These are phyloP conservation scores for Chytriomyces hyalinus DNA, from an alignment of 192 early-diverging fungal genomes.

Conservation along the genomic window DNA sequence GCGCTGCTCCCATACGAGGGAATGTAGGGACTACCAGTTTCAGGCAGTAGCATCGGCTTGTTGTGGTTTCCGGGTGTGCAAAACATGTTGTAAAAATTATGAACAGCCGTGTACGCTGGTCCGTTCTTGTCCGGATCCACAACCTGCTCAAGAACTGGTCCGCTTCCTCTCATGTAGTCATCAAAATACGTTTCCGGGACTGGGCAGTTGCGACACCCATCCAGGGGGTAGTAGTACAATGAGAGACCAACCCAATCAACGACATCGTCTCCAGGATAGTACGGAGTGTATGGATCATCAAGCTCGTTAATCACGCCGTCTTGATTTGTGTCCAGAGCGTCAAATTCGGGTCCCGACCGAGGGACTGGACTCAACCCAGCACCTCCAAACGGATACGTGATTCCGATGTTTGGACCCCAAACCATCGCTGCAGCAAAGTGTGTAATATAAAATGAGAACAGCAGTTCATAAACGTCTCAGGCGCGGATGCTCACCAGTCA, in stretches of 20 bases:
- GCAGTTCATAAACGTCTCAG: no score
- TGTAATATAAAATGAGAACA: background rate
- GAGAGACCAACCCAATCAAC: slow-evolving; percentile 43
- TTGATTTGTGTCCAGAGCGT: slow-evolving; percentile 43
- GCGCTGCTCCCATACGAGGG: background rate
- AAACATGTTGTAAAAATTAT: slow-evolving; percentile 53
- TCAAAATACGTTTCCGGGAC: slow-evolving; percentile 24
- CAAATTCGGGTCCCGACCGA: slow-evolving; percentile 18
- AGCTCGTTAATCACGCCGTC: slow-evolving; percentile 36
- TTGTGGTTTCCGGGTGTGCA: slow-evolving; percentile 18
- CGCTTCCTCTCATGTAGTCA: slow-evolving; percentile 17
- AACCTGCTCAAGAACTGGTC: background rate
- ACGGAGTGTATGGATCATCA: slow-evolving; percentile 43
- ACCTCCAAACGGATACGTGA: slow-evolving; percentile 47
- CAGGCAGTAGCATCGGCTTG: slow-evolving; percentile 51
- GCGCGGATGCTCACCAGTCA: slow-evolving; percentile 41
- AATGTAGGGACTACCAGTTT: slow-evolving; percentile 38
- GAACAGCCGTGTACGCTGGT: slow-evolving; percentile 10
- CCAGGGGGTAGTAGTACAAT: slow-evolving; percentile 32
- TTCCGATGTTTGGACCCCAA: slow-evolving; percentile 55
- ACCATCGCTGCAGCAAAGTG: slow-evolving; percentile 46
- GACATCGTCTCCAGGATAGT: slow-evolving; percentile 44
- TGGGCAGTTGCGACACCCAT: background rate
- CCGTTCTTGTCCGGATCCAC: background rate
- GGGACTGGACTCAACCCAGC: background rate